Evolutionary conservation across 768 basidiomycete genomes (phyloP).

Genomic region (Kwoniella sp.): DNA sequence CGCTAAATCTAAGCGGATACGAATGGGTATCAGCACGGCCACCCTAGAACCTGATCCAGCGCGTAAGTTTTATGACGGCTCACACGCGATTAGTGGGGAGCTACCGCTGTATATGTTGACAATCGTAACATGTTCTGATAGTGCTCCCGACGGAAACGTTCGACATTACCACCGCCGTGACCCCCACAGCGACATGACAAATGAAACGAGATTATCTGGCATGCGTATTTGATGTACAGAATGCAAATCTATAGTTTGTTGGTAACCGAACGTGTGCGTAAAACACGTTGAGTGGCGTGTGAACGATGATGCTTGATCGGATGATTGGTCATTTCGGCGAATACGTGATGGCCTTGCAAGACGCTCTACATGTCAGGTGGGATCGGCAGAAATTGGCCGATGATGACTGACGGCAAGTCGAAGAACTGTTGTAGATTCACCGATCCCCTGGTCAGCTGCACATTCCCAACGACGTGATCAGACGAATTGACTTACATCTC

Average conservation of each 20-base stretch:
- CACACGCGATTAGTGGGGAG: no score
- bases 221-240: not conserved
- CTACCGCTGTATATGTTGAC: no score
- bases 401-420: slow-evolving; percentile 43
- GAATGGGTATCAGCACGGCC: slow-evolving; percentile 13
- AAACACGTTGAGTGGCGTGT: no score
- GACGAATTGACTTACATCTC: slow-evolving; percentile 61
- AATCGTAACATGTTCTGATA: not conserved
- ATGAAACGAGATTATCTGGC: no score
- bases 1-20: slow-evolving; percentile 5
- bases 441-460: not conserved
- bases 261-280: not conserved
- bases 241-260: not conserved
- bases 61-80: not conserved
- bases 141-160: not conserved
- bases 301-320: not conserved
- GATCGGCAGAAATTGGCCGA: slow-evolving; percentile 43
- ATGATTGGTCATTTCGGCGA: no score
- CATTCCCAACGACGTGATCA: not conserved
- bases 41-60: slow-evolving; percentile 9
- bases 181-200: not conserved
- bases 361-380: slow-evolving; percentile 24
- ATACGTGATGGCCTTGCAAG: no score
- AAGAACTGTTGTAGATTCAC: slow-evolving; percentile 20
- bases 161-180: not conserved